Conservation (phyloP, 306 rosid genomes). For the Malus sieversii region DNA sequence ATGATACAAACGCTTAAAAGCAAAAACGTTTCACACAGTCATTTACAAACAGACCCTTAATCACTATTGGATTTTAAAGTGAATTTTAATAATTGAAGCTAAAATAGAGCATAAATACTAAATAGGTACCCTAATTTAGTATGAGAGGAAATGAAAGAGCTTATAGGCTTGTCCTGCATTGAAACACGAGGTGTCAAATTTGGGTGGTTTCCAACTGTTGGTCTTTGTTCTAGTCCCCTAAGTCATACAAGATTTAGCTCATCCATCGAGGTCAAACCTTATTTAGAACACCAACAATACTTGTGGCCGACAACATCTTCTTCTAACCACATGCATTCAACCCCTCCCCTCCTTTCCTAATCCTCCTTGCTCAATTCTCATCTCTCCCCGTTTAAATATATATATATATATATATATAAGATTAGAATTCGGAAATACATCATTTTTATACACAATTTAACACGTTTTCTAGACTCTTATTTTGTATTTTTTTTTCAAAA, state of each 20-base stretch:
- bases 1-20: neutral
- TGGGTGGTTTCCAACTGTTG: constrained; percentile 7
- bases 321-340: constrained; percentile 32
- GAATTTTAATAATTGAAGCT: neutral
- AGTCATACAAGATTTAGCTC: constrained; percentile 19
- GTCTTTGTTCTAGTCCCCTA: neutral
- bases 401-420: no score
- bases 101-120: neutral
- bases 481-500: no score
- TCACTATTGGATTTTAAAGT: neutral
- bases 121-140: neutral
- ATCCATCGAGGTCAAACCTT: constrained; percentile 45
- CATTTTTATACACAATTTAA: no score
- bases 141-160: neutral
- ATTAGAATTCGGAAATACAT: no score
- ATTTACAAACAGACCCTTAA: no score
- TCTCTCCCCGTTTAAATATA: no score
- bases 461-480: no score
- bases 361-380: neutral
- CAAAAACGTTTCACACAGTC: no score
- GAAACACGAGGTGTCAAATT: constrained; percentile 24
- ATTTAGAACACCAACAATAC: constrained; percentile 15
- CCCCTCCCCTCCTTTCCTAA: constrained; percentile 10
- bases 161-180: neutral
- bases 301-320: constrained; percentile 62